Percentiles rank a stretch among this genome's conserved stretches.
phyloP scores from a whole-genome alignment of 2,329 filamentous ascomycete species.

The Tolypocladium nubicola region DNA sequence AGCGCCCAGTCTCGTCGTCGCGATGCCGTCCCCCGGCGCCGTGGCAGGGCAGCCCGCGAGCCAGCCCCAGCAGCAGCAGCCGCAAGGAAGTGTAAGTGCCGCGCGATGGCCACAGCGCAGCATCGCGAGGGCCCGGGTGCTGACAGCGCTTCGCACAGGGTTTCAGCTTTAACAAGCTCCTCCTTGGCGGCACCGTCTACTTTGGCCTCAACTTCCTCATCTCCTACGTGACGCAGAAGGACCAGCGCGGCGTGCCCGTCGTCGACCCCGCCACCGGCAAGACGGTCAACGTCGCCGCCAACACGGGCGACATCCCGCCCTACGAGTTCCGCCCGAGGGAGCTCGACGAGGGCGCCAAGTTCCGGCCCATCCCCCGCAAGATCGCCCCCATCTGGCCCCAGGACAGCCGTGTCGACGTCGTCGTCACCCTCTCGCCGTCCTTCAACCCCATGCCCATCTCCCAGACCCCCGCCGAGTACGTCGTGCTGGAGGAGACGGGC shows the following conservation, averaged over 20 bases:
- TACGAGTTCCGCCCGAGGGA: slow-evolving; percentile 53
- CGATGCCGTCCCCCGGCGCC: slow-evolving; percentile 17
- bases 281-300: slow-evolving; percentile 40
- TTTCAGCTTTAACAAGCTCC: slow-evolving; percentile 32
- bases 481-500: slow-evolving; percentile 69
- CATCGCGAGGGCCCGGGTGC: background rate
- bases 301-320: slow-evolving; percentile 47
- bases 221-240: slow-evolving; percentile 40
- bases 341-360: slow-evolving; percentile 50
- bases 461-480: slow-evolving; percentile 51
- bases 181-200: slow-evolving; percentile 44
- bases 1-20: background rate
- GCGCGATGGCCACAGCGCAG: no score
- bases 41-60: slow-evolving; percentile 9
- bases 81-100: slow-evolving; percentile 13
- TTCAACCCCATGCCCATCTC: slow-evolving; percentile 58
- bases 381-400: slow-evolving; percentile 83
- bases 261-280: slow-evolving; percentile 40
- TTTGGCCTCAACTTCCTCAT: slow-evolving; percentile 49
- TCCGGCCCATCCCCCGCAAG: slow-evolving; percentile 54
- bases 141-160: slow-evolving; percentile 11
- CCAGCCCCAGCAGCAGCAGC: slow-evolving; percentile 10
- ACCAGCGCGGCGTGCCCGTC: slow-evolving; percentile 34
- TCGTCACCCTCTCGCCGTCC: slow-evolving; percentile 73
- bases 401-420: slow-evolving; percentile 70